Percentiles rank a stretch among this genome's conserved stretches.
Conservation (phyloP, 352 stramenopile species). For the Pilasporangium apinafurcum region DNA sequence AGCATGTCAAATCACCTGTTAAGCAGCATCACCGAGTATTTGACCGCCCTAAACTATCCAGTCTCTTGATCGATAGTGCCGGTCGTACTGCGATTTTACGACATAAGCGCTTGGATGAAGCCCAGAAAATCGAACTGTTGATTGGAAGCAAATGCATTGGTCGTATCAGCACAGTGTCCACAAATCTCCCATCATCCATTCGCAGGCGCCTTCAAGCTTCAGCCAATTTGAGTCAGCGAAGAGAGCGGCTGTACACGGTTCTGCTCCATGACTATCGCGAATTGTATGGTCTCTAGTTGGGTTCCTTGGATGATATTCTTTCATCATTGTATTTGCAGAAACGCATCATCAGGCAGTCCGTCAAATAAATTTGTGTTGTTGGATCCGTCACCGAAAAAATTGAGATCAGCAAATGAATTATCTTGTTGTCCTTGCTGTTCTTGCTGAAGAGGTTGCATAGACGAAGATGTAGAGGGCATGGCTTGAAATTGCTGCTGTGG, state of each 20-base stretch:
- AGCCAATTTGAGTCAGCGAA: slow-evolving; percentile 27
- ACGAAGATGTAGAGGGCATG: not conserved
- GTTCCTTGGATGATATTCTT: slow-evolving; percentile 8
- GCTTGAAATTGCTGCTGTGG: slow-evolving; percentile 7
- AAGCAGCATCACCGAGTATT: slow-evolving; percentile 1
- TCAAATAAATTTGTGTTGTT: slow-evolving; percentile 63
- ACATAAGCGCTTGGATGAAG: slow-evolving; percentile 27
- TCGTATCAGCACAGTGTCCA: slow-evolving; percentile 33
- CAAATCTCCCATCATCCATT: slow-evolving; percentile 46
- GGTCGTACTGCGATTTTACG: slow-evolving; percentile 16
- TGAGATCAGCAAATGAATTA: slow-evolving; percentile 14
- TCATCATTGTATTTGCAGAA: slow-evolving; percentile 61
- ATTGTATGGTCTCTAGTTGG: slow-evolving; percentile 5
- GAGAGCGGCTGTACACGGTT: slow-evolving; percentile 46
- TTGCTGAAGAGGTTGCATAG: slow-evolving; percentile 9
- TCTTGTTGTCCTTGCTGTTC: slow-evolving; percentile 12
- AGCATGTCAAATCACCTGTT: too few relatives aligned
- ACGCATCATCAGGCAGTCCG: slow-evolving; percentile 62
- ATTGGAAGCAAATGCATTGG: slow-evolving; percentile 48
- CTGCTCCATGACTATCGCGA: slow-evolving; percentile 39
- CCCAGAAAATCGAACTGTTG: slow-evolving; percentile 68
- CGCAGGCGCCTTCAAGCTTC: slow-evolving; percentile 40
- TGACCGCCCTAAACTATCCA: slow-evolving; percentile 16
- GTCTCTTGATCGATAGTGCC: slow-evolving; percentile 47
- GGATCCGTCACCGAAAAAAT: slow-evolving; percentile 34